These are phyloP conservation scores for Mycena amicta DNA, from an alignment of 768 basidiomycete genomes.

Conservation along the genomic window DNA sequence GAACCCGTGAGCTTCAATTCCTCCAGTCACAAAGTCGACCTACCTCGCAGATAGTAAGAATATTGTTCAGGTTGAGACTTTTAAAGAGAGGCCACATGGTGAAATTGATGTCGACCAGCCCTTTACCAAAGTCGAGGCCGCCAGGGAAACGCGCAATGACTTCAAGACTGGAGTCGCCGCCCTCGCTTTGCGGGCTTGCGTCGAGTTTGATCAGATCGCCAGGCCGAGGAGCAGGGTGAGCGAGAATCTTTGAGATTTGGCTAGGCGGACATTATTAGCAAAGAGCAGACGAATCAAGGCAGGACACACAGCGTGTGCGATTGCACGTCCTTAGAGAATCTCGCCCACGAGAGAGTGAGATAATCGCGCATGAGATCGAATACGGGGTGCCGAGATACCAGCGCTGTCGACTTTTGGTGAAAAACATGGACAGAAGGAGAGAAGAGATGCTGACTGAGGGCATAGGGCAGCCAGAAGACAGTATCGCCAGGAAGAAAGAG, in stretches of 20 bases:
- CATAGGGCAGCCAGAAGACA: constrained; percentile 94
- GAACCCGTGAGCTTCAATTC: no score
- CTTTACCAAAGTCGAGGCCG: constrained; percentile 90
- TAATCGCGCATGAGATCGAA: constrained; percentile 96
- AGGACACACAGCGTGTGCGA: constrained; percentile 67
- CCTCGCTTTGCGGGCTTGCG: constrained; percentile 67
- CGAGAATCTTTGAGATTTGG: constrained; percentile 85
- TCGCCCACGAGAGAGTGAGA: constrained; percentile 93
- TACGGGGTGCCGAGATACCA: constrained; percentile 90
- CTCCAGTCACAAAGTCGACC: constrained; percentile 7
- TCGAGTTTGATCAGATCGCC: constrained; percentile 87
- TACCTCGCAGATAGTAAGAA: constrained; percentile 91
- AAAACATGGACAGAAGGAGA: constrained; percentile 2
- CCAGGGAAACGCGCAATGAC: constrained; percentile 91
- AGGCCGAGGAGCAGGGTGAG: constrained; percentile 84
- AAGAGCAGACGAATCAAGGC: neutral
- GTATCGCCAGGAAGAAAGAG: constrained; percentile 87
- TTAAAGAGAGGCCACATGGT: constrained; percentile 98
- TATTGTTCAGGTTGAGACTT: constrained; percentile 89
- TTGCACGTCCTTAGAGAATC: constrained; percentile 92
- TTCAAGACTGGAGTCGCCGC: constrained; percentile 59
- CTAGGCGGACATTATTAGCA: neutral
- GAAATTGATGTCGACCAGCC: constrained; percentile 91
- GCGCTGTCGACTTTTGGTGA: constrained; percentile 46
- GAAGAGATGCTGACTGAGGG: constrained; percentile 64